Percentiles rank a stretch among this genome's conserved stretches.
Conservation (phyloP, 208 protist species). For the Crithidia fasciculata region DNA sequence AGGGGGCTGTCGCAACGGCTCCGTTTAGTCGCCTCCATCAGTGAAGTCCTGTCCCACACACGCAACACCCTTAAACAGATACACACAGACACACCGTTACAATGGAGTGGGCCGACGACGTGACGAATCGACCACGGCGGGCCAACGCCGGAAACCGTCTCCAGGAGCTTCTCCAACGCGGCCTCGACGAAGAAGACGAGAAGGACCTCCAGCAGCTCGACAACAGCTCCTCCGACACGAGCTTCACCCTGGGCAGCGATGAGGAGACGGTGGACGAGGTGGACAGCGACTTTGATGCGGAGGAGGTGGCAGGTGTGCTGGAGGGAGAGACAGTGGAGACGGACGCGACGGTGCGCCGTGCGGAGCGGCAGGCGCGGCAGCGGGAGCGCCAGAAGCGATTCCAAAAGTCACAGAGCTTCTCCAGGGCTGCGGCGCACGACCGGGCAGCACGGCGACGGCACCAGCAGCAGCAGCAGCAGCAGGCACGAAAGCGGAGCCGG, state of each 20-base stretch:
- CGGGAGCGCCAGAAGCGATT: conserved; percentile 31
- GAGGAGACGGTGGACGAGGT: conserved; percentile 68
- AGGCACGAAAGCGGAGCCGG: not conserved
- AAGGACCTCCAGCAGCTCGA: conserved; percentile 49
- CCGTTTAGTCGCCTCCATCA: no score
- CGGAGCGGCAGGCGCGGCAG: conserved; percentile 51
- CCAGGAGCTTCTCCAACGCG: conserved; percentile 66
- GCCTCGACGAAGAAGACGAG: conserved; percentile 76
- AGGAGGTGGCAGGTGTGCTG: conserved; percentile 44
- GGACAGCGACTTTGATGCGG: conserved; percentile 82
- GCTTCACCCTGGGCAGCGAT: conserved; percentile 61
- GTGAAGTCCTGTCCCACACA: no score
- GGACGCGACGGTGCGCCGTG: conserved; percentile 54
- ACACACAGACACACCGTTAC: no score
- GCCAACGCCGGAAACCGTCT: conserved; percentile 71
- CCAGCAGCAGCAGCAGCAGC: not conserved
- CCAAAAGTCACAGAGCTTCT: conserved; percentile 38
- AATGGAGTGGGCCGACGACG: conserved; percentile 56
- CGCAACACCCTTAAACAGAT: no score
- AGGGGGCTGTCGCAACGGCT: no score
- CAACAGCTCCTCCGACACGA: conserved; percentile 61
- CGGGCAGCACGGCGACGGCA: conserved; percentile 5
- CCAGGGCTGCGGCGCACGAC: conserved; percentile 13
- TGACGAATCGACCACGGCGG: conserved; percentile 42
- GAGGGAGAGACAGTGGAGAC: conserved; percentile 51